Percentiles rank a stretch among this genome's conserved stretches.
These are phyloP conservation scores for Fusarium torreyae DNA, from an alignment of 2,329 filamentous ascomycete species.

Conservation along the genomic window DNA sequence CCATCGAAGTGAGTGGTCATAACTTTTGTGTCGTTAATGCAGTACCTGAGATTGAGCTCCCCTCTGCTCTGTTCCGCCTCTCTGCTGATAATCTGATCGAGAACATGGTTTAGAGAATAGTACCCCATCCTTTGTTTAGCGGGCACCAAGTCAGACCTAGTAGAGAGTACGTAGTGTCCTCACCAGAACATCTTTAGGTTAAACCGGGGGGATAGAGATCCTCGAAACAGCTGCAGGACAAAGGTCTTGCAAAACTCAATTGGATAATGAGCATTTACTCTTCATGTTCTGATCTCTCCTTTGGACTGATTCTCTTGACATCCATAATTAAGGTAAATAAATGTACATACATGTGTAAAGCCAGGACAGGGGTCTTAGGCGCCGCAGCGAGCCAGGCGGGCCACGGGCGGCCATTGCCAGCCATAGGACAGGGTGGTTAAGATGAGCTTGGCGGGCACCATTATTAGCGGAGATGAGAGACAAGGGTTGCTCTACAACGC, in stretches of 20 bases:
- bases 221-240: too few species aligned
- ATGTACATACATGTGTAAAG: constrained; percentile 26
- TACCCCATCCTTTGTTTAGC: constrained; percentile 34
- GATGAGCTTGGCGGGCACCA: constrained; percentile 52
- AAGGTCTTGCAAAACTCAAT: not conserved
- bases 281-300: constrained; percentile 21
- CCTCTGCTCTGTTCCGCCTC: constrained; percentile 10
- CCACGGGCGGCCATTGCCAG: constrained; percentile 36
- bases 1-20: constrained; percentile 17
- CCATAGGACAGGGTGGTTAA: constrained; percentile 48
- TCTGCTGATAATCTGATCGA: constrained; percentile 24
- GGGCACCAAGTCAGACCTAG: constrained; percentile 1
- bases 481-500: constrained; percentile 33
- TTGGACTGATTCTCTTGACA: constrained; percentile 16
- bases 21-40: constrained; percentile 10
- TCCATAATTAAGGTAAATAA: constrained; percentile 19
- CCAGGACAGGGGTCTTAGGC: constrained; percentile 44
- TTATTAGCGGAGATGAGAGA: constrained; percentile 53
- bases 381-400: constrained; percentile 47
- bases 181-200: not conserved
- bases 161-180: not conserved
- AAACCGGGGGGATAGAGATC: too few species aligned
- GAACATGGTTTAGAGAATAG: constrained; percentile 31
- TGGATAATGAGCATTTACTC: not conserved
- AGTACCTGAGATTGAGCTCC: constrained; percentile 23